Evolutionary conservation across 768 basidiomycete genomes (phyloP), one percentile per base, ranked within the genome.

Genomic region (Neoboletus subvelutipes): DNA sequence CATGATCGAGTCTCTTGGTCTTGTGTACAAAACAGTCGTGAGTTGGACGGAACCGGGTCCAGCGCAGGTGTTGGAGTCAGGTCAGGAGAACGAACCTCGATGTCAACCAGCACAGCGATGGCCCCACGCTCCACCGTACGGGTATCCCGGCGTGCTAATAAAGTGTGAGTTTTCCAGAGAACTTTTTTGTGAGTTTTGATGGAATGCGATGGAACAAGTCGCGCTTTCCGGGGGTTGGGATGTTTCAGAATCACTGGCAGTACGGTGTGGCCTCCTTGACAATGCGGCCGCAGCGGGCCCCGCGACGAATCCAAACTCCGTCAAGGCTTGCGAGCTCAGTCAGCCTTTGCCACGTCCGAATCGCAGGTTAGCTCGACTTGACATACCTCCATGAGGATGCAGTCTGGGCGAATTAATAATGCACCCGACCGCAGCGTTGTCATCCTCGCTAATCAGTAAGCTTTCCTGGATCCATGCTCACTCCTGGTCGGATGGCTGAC

Each of bases 221-320:
- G 36, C 10, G 3, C 43, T 20, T 39, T 45, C 43, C 7, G 24
- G 24, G 45, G 39, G 39, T 11, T 40, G 39, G 18, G 3, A 40
- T 20, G 39, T 40, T 40, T 40, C 39, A 40, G n/a, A 36, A 60
- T 48, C 54, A 22, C 31, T 31, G 10, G 15, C 22, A n/a, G n/a
- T n/a, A n/a, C n/a, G n/a, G n/a, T 13, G 28, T 15, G 9, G 4
- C 39, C 26, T 29, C 41, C 9, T 20, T 36, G 33, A 41, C 18
- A 24, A 41, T 33, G 24, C 2, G 53, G 53, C 18, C 4, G n/a
- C 9, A 18, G 0, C 39, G 41, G 22, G 41, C 28, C n/a, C 42
- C 20, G 41, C n/a, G 17, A 22, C n/a, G 2, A 56, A 28, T 55
- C 28, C 22, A 39, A 55, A 56, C 43, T 54, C 52, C 24, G 41